Conservation (phyloP, 169 alveolate genomes). For the Plasmodium coatneyi region DNA sequence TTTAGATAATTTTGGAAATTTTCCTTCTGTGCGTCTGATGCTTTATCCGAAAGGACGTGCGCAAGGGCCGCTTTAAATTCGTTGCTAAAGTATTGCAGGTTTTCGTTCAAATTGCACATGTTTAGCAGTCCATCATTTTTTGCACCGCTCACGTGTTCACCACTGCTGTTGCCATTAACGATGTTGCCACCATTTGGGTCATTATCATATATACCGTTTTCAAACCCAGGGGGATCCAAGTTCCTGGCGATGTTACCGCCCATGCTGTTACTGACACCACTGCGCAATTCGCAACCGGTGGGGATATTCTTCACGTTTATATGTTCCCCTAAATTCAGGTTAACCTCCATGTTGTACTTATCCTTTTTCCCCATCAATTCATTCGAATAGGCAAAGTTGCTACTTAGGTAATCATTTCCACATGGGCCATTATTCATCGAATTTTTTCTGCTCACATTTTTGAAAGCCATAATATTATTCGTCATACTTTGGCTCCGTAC, state of each 20-base stretch:
- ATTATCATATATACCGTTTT: conserved; percentile 3
- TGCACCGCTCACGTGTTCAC: neutral
- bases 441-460: conserved; percentile 3
- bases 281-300: neutral
- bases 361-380: conserved; percentile 11
- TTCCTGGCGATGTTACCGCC: neutral
- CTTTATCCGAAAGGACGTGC: conserved; percentile 14
- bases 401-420: neutral
- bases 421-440: neutral
- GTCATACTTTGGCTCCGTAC: neutral
- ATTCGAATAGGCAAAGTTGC: neutral
- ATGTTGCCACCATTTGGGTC: neutral
- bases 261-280: neutral
- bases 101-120: conserved; percentile 17
- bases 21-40: neutral
- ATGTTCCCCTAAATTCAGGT: neutral
- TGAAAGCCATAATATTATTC: neutral
- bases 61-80: conserved; percentile 13
- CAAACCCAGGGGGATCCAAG: neutral
- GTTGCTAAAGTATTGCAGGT: conserved; percentile 7
- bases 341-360: conserved; percentile 14
- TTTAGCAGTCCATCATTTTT: conserved; percentile 2
- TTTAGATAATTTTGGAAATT: conserved; percentile 20
- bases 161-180: neutral
- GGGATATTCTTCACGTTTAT: neutral